Percentiles rank a stretch among this genome's conserved stretches.
These are phyloP conservation scores for Russula compacta DNA, from an alignment of 768 basidiomycete species.

Conservation along the genomic window DNA sequence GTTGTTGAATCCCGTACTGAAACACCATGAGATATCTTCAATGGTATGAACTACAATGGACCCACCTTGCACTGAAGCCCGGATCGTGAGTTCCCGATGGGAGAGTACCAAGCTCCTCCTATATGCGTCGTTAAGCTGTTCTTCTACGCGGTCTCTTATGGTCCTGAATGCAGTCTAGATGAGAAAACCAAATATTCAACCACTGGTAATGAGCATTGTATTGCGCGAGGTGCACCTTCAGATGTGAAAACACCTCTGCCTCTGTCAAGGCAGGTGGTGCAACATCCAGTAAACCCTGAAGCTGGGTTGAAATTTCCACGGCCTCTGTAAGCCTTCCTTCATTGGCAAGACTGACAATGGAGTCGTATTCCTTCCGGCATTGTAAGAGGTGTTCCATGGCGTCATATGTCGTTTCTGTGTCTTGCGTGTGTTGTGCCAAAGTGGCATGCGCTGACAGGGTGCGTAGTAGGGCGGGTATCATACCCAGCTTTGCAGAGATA, in stretches of 20 bases:
- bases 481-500: constrained; percentile 45
- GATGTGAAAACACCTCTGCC: constrained; percentile 43
- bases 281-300: constrained; percentile 38
- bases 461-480: constrained; percentile 50
- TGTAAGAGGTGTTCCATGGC: constrained; percentile 46
- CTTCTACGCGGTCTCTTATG: constrained; percentile 51
- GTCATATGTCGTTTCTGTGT: constrained; percentile 43
- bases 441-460: constrained; percentile 50
- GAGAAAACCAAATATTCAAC: not conserved
- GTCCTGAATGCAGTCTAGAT: constrained; percentile 47
- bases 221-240: constrained; percentile 43
- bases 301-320: constrained; percentile 33
- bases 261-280: constrained; percentile 44
- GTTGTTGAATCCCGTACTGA: constrained; percentile 51
- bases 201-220: not conserved
- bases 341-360: constrained; percentile 39
- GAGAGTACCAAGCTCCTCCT: constrained; percentile 46
- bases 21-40: not conserved
- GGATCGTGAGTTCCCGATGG: constrained; percentile 41
- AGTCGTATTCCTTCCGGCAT: constrained; percentile 40
- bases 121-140: constrained; percentile 64
- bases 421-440: constrained; percentile 52
- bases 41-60: constrained; percentile 24
- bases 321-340: constrained; percentile 59
- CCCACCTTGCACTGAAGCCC: constrained; percentile 41